These are phyloP conservation scores for Lichina pygmaea DNA, from an alignment of 495 filamentous ascomycete species.

Conservation along the genomic window DNA sequence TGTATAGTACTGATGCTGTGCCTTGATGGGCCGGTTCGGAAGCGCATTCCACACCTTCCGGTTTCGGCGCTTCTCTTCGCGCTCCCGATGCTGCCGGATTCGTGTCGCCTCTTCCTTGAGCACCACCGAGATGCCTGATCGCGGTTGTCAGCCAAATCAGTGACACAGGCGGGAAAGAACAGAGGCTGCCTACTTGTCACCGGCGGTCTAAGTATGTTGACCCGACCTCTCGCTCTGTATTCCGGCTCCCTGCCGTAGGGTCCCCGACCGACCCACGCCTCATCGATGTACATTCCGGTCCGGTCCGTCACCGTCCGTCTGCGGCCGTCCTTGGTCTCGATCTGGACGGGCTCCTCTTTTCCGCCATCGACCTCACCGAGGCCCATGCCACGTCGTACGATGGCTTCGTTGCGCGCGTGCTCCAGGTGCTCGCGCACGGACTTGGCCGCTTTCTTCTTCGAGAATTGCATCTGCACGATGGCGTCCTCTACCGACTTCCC, in stretches of 20 bases:
- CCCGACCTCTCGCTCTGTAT: constrained; percentile 40
- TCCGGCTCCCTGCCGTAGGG: constrained; percentile 24
- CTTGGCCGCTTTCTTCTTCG: constrained; percentile 71
- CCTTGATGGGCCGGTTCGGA: constrained; percentile 47
- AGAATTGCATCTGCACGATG: constrained; percentile 83
- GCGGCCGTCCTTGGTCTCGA: constrained; percentile 27
- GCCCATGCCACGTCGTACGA: constrained; percentile 64
- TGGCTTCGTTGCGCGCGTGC: constrained; percentile 46
- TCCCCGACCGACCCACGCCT: constrained; percentile 78
- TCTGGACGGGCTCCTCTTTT: constrained; percentile 12
- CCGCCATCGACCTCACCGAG: constrained; percentile 20
- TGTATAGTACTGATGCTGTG: constrained; percentile 65
- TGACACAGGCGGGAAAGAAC: not conserved
- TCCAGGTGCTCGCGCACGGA: constrained; percentile 56
- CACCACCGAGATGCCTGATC: constrained; percentile 41
- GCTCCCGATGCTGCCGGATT: constrained; percentile 50
- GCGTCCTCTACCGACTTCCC: constrained; percentile 85
- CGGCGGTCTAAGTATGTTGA: constrained; percentile 32
- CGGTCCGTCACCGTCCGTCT: constrained; percentile 37
- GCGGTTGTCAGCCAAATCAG: not conserved
- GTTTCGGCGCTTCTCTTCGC: constrained; percentile 39
- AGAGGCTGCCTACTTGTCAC: constrained; percentile 31
- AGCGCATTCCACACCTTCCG: constrained; percentile 61
- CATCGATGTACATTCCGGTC: constrained; percentile 53
- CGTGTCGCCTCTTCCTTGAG: constrained; percentile 85